phyloP scores from a whole-genome alignment of 2,329 filamentous ascomycete genomes.

The Botryotinia narcissicola region DNA sequence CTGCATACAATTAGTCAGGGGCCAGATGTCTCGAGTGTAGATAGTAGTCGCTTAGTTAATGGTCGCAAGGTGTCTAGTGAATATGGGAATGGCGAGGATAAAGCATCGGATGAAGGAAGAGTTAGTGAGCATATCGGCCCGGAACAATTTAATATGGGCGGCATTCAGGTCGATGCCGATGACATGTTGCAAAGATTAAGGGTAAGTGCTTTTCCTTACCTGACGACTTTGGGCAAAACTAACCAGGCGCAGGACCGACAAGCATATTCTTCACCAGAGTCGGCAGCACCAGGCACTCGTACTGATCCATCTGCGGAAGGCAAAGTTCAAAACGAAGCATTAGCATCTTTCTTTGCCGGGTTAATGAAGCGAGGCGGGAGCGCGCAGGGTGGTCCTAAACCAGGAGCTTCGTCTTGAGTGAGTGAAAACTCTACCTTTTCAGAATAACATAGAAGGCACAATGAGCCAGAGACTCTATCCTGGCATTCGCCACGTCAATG shows the following conservation, averaged over 20 bases:
- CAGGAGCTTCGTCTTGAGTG: slow-evolving; percentile 27
- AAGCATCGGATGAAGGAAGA: slow-evolving; percentile 30
- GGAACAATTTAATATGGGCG: slow-evolving; percentile 97
- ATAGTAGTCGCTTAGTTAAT: slow-evolving; percentile 30
- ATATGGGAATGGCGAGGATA: slow-evolving; percentile 30
- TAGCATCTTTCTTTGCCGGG: slow-evolving; percentile 59
- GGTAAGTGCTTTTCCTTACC: slow-evolving; percentile 48
- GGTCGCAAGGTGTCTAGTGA: slow-evolving; percentile 29
- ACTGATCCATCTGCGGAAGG: slow-evolving; percentile 38
- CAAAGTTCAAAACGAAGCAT: slow-evolving; percentile 56
- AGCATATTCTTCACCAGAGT: slow-evolving; percentile 37
- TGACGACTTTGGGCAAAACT: background rate
- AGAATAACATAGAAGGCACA: background rate
- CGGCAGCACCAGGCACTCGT: slow-evolving; percentile 33
- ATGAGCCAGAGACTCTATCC: slow-evolving; percentile 10
- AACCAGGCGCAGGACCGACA: slow-evolving; percentile 37
- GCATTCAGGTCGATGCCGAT: slow-evolving; percentile 92
- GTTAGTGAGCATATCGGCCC: slow-evolving; percentile 77
- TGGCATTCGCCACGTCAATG: background rate
- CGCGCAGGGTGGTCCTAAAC: slow-evolving; percentile 35
- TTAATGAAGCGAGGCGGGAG: slow-evolving; percentile 52
- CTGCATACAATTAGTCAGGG: slow-evolving; percentile 63
- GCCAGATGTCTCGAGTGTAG: slow-evolving; percentile 48
- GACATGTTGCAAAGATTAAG: slow-evolving; percentile 87
- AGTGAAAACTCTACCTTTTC: background rate